Evolutionary conservation across 2,329 filamentous ascomycete genomes (phyloP), one percentile per base, ranked within the genome.

Genomic region (Phialemoniopsis sp.): DNA sequence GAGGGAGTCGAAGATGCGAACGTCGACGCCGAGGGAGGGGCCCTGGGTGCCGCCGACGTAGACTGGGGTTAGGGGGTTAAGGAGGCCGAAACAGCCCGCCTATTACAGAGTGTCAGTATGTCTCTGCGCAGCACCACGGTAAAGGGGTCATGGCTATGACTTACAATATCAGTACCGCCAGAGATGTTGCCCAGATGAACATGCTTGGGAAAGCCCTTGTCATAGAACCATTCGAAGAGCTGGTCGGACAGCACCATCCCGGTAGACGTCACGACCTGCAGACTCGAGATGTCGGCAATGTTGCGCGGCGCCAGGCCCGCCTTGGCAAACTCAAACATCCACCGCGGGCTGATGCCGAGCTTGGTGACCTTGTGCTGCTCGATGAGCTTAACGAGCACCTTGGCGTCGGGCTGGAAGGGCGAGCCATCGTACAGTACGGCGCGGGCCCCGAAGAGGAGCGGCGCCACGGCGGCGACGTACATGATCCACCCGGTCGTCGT

Each of bases 401-500:
- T 71, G 2, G 79, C 64, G 45, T 87, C 78, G 0, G 88, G 88
- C 34, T 80, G 63, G 59, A 94, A 89, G 0, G 88, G 88, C 8
- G 82, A 88, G 4, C 88, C 89, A 54, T 94, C 88, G 56, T 94
- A 94, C n/a, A 91, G 66, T 2, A 94, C 60, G 2, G 75, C 67
- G 6, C 78, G 71, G 0, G 71, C 69, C 8, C 87, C 86, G 30
- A 70, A 63, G 2, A 84, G 50, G 8, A 91, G 66, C 4, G 70
- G 66, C 15, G 71, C 67, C 0, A 87, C 67, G 29, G 73, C 76
- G 3, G 70, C 63, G 8, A 89, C 66, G 55, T 91, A 93, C 88
- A 95, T 94, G 62, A 95, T 93, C 88, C 88, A 94, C 1, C 86
- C 85, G 0, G 85, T 89, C 0, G 80, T 85, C 1, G 80, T 79